Percentiles rank a stretch among this genome's conserved stretches.
phyloP scores from a whole-genome alignment of 306 rosid species.

The Elaeagnus macrophylla region DNA sequence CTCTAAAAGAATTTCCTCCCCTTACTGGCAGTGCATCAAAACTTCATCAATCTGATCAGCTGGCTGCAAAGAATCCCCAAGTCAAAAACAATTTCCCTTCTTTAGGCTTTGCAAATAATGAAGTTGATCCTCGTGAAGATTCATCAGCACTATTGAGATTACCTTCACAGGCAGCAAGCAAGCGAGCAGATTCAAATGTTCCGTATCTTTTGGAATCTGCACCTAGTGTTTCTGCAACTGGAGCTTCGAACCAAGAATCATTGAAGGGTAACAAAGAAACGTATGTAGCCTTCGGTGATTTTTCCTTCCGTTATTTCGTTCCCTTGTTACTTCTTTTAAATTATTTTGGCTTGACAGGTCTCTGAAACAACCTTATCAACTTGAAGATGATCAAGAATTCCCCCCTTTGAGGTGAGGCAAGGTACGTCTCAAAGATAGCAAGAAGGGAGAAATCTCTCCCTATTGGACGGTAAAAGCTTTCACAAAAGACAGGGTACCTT shows the following conservation, averaged over 20 bases:
- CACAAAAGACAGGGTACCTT: neutral
- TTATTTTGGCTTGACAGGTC: constrained; percentile 16
- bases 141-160: constrained; percentile 7
- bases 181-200: constrained; percentile 18
- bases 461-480: neutral
- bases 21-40: constrained; percentile 23
- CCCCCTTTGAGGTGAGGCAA: constrained; percentile 7
- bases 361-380: constrained; percentile 8
- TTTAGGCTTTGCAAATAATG: neutral
- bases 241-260: constrained; percentile 12
- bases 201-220: constrained; percentile 10
- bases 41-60: constrained; percentile 7
- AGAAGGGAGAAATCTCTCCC: neutral
- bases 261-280: constrained; percentile 2
- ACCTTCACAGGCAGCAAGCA: constrained; percentile 16
- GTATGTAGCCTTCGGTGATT: constrained; percentile 8
- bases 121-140: constrained; percentile 16
- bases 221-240: constrained; percentile 10
- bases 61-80: neutral
- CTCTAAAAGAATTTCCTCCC: constrained; percentile 33
- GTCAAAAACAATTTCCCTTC: constrained; percentile 9
- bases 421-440: neutral
- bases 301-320: neutral
- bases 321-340: neutral
- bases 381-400: constrained; percentile 14